phyloP scores from a whole-genome alignment of 1,139 yeast species.

The Blastobotrys ciferrii region DNA sequence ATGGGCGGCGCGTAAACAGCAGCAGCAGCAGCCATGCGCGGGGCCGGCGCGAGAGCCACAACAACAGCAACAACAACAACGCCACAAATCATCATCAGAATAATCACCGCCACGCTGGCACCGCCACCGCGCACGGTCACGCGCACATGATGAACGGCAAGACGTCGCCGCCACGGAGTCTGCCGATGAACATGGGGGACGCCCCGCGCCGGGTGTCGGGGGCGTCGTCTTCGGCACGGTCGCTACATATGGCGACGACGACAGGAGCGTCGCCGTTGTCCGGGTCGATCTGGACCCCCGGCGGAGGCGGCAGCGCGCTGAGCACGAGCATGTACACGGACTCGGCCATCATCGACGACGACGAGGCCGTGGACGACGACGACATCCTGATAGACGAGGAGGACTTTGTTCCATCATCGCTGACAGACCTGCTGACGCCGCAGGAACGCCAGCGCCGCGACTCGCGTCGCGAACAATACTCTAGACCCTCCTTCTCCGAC shows the following conservation, averaged over 20 bases:
- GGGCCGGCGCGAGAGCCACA: constrained; percentile 9
- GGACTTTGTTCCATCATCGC: constrained; percentile 74
- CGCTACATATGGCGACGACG: background rate
- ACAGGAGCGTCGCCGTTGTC: background rate
- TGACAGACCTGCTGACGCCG: constrained; percentile 74
- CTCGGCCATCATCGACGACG: constrained; percentile 13
- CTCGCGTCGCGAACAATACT: constrained; percentile 9
- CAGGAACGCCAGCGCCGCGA: constrained; percentile 57
- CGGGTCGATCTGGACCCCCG: constrained; percentile 3
- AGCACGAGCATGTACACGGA: constrained; percentile 5
- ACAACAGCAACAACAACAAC: constrained; percentile 11
- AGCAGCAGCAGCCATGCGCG: constrained; percentile 30
- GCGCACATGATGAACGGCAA: no score
- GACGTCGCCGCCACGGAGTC: constrained; percentile 2
- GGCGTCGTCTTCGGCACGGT: background rate
- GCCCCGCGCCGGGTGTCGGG: background rate
- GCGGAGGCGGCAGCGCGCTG: no score
- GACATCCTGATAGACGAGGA: constrained; percentile 37
- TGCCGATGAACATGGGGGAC: constrained; percentile 4
- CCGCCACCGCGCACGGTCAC: constrained; percentile 5
- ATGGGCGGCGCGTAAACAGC: constrained; percentile 76
- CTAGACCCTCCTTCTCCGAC: constrained; percentile 8
- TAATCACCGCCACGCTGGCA: constrained; percentile 11
- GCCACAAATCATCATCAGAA: constrained; percentile 7
- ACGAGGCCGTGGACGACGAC: constrained; percentile 21